phyloP scores from a whole-genome alignment of 176 grass and related monocot genomes.

The Raddia guianensis region DNA sequence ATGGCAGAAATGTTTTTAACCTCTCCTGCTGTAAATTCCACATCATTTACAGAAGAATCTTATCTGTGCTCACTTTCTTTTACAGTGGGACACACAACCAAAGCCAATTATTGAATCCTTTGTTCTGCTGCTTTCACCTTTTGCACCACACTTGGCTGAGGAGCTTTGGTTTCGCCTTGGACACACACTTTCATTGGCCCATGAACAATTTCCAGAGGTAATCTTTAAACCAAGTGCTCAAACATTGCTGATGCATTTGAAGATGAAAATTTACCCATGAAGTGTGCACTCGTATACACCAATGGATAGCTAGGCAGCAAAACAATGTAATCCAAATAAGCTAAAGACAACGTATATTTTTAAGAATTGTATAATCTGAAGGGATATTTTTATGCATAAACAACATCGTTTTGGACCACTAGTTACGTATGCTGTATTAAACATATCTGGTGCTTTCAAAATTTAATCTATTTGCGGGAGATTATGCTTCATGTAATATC shows the following conservation, averaged over 20 bases:
- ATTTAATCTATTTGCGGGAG: not conserved
- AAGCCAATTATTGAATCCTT: conserved; percentile 69
- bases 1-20: too few relatives aligned
- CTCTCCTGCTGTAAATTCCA: too few relatives aligned
- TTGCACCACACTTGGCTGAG: conserved; percentile 90
- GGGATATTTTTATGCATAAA: not conserved
- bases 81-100: conserved; percentile 79
- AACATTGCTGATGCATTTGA: not conserved
- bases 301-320: not conserved
- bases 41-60: not conserved
- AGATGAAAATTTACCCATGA: conserved; percentile 15
- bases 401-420: conserved; percentile 9
- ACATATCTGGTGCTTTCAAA: not conserved
- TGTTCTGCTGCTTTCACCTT: conserved; percentile 86
- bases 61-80: conserved; percentile 19
- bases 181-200: conserved; percentile 65
- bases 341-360: not conserved
- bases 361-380: not conserved
- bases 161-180: conserved; percentile 95
- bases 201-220: conserved; percentile 93
- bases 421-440: not conserved
- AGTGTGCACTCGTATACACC: not conserved
- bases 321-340: not conserved
- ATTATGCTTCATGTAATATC: not conserved
- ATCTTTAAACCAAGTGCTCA: not conserved